A percentile compares a stretch with the other conserved stretches of the same genome.
Conservation (phyloP, 2,329 filamentous ascomycete species). For the Exophiala xenobiotica region DNA sequence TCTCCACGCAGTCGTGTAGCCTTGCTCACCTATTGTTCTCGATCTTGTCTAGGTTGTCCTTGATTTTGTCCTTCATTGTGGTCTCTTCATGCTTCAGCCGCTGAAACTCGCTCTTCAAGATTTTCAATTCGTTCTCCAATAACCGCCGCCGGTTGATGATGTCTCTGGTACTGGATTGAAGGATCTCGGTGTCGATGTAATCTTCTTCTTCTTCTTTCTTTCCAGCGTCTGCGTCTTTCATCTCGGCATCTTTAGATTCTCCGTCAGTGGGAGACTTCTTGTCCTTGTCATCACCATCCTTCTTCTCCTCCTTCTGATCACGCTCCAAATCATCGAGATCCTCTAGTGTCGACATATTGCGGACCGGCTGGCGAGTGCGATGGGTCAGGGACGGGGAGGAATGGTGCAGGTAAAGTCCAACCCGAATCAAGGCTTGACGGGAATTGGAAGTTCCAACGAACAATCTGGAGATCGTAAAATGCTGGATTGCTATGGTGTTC, state of each 20-base stretch:
- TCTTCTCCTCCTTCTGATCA: slow-evolving; percentile 66
- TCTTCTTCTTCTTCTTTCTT: slow-evolving; percentile 70
- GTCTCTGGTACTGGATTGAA: slow-evolving; percentile 89
- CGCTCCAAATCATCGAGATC: slow-evolving; percentile 87
- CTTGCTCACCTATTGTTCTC: slow-evolving; percentile 85
- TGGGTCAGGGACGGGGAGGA: neutral
- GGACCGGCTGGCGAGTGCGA: neutral
- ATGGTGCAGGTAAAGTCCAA: neutral
- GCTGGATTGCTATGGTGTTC: neutral
- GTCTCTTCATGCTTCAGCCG: slow-evolving; percentile 92
- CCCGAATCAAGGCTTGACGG: too few relatives aligned
- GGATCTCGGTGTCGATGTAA: slow-evolving; percentile 87
- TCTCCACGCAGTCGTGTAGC: too few relatives aligned
- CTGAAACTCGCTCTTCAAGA: slow-evolving; percentile 97
- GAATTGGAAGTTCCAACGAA: too few relatives aligned
- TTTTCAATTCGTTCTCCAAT: slow-evolving; percentile 94
- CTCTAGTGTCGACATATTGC: slow-evolving; percentile 81
- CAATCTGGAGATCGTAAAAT: too few relatives aligned
- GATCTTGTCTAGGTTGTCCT: slow-evolving; percentile 98
- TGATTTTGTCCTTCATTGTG: slow-evolving; percentile 97
- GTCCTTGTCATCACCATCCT: slow-evolving; percentile 57
- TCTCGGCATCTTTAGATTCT: slow-evolving; percentile 74
- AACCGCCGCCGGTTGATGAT: slow-evolving; percentile 87
- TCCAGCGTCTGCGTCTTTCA: slow-evolving; percentile 75
- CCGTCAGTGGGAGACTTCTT: slow-evolving; percentile 51